Evolutionary conservation across 2,329 filamentous ascomycete genomes (phyloP), one percentile per base, ranked within the genome.

Genomic region (Mollisia scopiformis): DNA sequence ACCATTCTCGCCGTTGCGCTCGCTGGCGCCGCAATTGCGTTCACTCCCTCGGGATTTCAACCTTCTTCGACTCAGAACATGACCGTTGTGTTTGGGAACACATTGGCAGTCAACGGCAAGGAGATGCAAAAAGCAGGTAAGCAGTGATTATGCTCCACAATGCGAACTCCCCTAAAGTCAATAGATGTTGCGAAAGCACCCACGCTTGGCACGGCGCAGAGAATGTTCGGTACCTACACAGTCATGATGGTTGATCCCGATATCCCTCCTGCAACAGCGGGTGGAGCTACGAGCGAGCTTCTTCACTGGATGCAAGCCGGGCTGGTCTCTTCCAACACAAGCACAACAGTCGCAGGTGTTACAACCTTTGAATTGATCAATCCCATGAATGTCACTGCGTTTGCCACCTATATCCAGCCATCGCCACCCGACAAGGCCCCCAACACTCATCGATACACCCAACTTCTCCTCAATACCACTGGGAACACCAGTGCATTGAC

Each of bases 301-400:
- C 68, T 72, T 41, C 70, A 72, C 57, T 72, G 70, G 70, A 63
- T 72, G 59, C 70, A 72, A 62, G 30, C 66, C n/a, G 68, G 62
- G 21, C 57, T 70, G 14, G 59, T 57, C n/a, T 71, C 69, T 1
- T 50, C 68, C 19, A 57, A 58, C n/a, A 61, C 63, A 1, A 59
- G 55, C 1, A 64, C 66, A 1, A 68, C 61, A 1, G 62, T 72
- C n/a, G 67, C 33, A 8, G 70, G 70, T 1, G 49, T 62, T 3
- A 56, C 55, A 25, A 50, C 68, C 13, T 72, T 62, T 60, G 61
- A 63, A n/a, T 59, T 72, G 8, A 52, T 61, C 5, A 69, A 66
- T 57, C 39, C 62, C 2, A 46, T 37, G 28, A 71, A 71, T 52
- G 55, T 47, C 2, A 49, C 67, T 6, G 66, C 69, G 8, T 47